Evolutionary conservation across 176 grass and related monocot species (phyloP).

Genomic region (Ensete glaucum): DNA sequence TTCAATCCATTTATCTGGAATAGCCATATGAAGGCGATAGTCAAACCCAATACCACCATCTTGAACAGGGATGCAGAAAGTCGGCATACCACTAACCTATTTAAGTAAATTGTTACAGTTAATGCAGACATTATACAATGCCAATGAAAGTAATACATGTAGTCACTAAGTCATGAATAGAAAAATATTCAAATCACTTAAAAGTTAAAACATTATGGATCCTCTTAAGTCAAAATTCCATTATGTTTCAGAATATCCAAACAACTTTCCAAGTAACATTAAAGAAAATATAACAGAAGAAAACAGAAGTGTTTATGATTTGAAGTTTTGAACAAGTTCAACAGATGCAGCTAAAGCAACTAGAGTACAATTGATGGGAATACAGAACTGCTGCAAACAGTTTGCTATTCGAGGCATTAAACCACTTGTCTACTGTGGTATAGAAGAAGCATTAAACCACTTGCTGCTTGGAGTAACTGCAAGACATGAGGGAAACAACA

Average conservation of each 20-base stretch:
- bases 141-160: neutral
- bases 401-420: neutral
- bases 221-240: neutral
- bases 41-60: slow-evolving; percentile 85
- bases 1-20: slow-evolving; percentile 93
- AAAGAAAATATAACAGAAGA: neutral
- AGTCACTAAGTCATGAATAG: neutral
- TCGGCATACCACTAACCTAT: slow-evolving; percentile 93
- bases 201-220: neutral
- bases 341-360: neutral
- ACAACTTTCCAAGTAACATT: neutral
- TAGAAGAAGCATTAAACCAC: neutral
- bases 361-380: neutral
- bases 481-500: too few species aligned
- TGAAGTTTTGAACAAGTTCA: neutral
- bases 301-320: neutral
- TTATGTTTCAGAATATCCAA: neutral
- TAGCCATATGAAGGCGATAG: slow-evolving; percentile 85
- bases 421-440: neutral
- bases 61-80: slow-evolving; percentile 61
- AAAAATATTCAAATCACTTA: neutral
- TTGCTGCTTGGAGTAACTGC: neutral
- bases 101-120: neutral
- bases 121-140: neutral
- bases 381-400: neutral